These are phyloP conservation scores for Jaapia argillacea DNA, from an alignment of 768 basidiomycete genomes.

Conservation along the genomic window DNA sequence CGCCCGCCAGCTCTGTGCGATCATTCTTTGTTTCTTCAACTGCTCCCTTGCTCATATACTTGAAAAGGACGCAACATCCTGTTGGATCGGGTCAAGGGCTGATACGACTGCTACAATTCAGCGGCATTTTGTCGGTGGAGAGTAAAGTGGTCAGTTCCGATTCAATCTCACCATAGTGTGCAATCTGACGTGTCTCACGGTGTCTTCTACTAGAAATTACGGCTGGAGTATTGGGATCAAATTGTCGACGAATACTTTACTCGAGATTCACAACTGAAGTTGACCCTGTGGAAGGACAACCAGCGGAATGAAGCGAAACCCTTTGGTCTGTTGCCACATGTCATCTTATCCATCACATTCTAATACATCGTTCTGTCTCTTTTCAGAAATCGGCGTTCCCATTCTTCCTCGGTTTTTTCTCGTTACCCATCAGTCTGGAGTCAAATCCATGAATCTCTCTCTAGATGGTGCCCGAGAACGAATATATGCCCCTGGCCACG, in stretches of 20 bases:
- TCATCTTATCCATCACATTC: not conserved
- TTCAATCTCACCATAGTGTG: no score
- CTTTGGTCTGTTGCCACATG: slow-evolving; percentile 46
- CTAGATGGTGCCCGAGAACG: slow-evolving; percentile 73
- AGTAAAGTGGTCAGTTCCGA: slow-evolving; percentile 30
- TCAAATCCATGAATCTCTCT: slow-evolving; percentile 73
- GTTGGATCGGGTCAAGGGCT: slow-evolving; percentile 56
- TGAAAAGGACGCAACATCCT: slow-evolving; percentile 15
- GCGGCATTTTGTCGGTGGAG: slow-evolving; percentile 50
- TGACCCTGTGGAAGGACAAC: slow-evolving; percentile 86
- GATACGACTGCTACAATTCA: slow-evolving; percentile 58
- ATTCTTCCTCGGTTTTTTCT: slow-evolving; percentile 80
- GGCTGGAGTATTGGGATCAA: slow-evolving; percentile 56
- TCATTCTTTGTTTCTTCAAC: not conserved
- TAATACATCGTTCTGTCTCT: not conserved
- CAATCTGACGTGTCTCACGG: not conserved
- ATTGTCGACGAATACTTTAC: slow-evolving; percentile 65
- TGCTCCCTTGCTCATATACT: not conserved
- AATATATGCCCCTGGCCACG: slow-evolving; percentile 30
- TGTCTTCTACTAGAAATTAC: slow-evolving; percentile 36
- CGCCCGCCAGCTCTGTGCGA: slow-evolving; percentile 4
- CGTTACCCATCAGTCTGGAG: slow-evolving; percentile 77
- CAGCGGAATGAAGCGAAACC: slow-evolving; percentile 71
- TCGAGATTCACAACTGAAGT: slow-evolving; percentile 59
- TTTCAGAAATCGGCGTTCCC: slow-evolving; percentile 65